phyloP scores from a whole-genome alignment of 2,329 filamentous ascomycete genomes.

The Fusarium austroafricanum region DNA sequence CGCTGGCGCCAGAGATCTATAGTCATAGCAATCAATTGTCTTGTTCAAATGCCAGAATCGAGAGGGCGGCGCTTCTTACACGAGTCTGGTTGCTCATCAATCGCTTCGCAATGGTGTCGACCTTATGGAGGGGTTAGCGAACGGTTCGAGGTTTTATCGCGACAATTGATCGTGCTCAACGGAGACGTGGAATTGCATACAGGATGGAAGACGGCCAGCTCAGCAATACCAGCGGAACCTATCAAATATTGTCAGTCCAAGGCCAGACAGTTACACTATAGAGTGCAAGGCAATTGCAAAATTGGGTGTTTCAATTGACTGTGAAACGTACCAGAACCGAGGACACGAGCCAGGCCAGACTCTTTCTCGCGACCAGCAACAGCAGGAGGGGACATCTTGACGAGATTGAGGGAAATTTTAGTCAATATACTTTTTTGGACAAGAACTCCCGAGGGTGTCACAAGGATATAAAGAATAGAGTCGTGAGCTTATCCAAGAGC shows the following conservation, averaged over 20 bases:
- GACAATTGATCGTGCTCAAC: constrained; percentile 10
- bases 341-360: constrained; percentile 85
- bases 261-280: not conserved
- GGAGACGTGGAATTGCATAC: constrained; percentile 60
- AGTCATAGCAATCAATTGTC: constrained; percentile 30
- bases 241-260: constrained; percentile 37
- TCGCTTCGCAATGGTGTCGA: constrained; percentile 98
- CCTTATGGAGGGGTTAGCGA: constrained; percentile 60
- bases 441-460: constrained; percentile 14
- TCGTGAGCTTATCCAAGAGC: constrained; percentile 25
- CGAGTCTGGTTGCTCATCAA: constrained; percentile 95
- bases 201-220: constrained; percentile 92
- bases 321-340: constrained; percentile 81
- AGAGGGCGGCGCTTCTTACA: constrained; percentile 64
- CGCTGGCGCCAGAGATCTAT: constrained; percentile 56
- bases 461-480: constrained; percentile 11
- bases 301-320: constrained; percentile 18
- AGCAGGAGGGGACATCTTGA: constrained; percentile 69
- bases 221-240: constrained; percentile 94
- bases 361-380: constrained; percentile 74
- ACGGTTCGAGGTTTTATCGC: constrained; percentile 12
- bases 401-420: not conserved
- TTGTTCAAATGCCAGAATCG: constrained; percentile 5
- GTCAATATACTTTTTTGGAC: constrained; percentile 4
- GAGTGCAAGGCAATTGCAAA: not conserved